Evolutionary conservation across 768 basidiomycete species (phyloP).

Genomic region (Collybiopsis confluens): DNA sequence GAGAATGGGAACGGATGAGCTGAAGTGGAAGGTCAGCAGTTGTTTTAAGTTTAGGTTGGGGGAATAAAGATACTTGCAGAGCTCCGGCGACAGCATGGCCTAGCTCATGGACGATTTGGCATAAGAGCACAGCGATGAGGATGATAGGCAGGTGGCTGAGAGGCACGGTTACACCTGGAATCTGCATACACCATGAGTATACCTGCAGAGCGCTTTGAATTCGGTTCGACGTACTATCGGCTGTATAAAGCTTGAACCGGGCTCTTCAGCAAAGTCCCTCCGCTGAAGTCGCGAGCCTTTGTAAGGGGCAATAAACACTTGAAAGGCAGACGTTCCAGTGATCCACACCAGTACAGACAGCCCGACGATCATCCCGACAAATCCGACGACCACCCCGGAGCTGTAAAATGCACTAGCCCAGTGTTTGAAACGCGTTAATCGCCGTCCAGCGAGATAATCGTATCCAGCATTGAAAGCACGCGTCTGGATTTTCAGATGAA

Average conservation of each 20-base stretch:
- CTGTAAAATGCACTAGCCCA: slow-evolving; percentile 41
- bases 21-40: slow-evolving; percentile 30
- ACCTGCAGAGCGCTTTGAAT: slow-evolving; percentile 8
- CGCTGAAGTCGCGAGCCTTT: background rate
- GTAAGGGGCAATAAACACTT: slow-evolving; percentile 1
- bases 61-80: slow-evolving; percentile 42
- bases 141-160: slow-evolving; percentile 66
- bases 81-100: slow-evolving; percentile 79
- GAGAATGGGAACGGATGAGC: slow-evolving; percentile 61
- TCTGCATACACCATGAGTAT: slow-evolving; percentile 39
- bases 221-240: background rate
- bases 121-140: slow-evolving; percentile 52
- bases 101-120: slow-evolving; percentile 74
- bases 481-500: slow-evolving; percentile 44
- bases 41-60: background rate
- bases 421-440: slow-evolving; percentile 19
- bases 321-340: slow-evolving; percentile 10
- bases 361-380: slow-evolving; percentile 44
- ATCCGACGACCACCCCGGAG: slow-evolving; percentile 39
- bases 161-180: slow-evolving; percentile 81
- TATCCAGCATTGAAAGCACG: slow-evolving; percentile 46
- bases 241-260: background rate
- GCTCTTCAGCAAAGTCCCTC: background rate
- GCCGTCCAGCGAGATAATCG: slow-evolving; percentile 33
- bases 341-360: slow-evolving; percentile 37